Evolutionary conservation across 805 yeast genomes (phyloP).

Genomic region (Candida sithepensis): DNA sequence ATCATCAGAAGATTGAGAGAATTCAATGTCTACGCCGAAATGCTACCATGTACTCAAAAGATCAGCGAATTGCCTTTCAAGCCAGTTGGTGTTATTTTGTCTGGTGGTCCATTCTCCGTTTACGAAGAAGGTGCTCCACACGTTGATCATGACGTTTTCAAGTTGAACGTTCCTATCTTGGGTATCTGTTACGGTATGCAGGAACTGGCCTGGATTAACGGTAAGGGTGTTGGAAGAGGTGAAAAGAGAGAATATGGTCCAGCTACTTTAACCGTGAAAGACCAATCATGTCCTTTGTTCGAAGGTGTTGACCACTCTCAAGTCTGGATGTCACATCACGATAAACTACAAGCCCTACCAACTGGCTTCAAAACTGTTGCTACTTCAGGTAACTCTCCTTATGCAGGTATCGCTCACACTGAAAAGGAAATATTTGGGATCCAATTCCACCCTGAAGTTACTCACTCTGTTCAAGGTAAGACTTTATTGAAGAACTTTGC

Average conservation of each 20-base stretch:
- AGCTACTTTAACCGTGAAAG: slow-evolving; percentile 83
- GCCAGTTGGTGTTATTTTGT: slow-evolving; percentile 93
- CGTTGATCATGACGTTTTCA: slow-evolving; percentile 90
- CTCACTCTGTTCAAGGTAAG: slow-evolving; percentile 92
- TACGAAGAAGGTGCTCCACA: slow-evolving; percentile 95
- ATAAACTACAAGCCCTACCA: slow-evolving; percentile 88
- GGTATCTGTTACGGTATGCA: slow-evolving; percentile 99
- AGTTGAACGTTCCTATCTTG: slow-evolving; percentile 86
- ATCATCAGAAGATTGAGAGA: slow-evolving; percentile 97
- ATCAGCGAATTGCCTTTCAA: slow-evolving; percentile 88
- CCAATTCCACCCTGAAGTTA: slow-evolving; percentile 99
- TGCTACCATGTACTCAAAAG: slow-evolving; percentile 99
- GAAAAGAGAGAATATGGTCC: slow-evolving; percentile 98
- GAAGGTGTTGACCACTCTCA: slow-evolving; percentile 88
- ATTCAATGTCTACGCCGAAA: slow-evolving; percentile 96
- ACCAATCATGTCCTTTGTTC: slow-evolving; percentile 66
- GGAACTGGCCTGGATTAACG: slow-evolving; percentile 97
- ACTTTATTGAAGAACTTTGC: slow-evolving; percentile 88
- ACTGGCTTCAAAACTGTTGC: slow-evolving; percentile 86
- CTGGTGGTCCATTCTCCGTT: slow-evolving; percentile 98
- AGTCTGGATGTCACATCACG: slow-evolving; percentile 99
- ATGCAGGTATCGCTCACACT: slow-evolving; percentile 83
- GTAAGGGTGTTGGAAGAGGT: slow-evolving; percentile 91
- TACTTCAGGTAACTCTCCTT: slow-evolving; percentile 91
- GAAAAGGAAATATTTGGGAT: slow-evolving; percentile 80